Base-by-base conservation (phyloP, 352 stramenopile genomes). In the Saprolegnia parasitica region DNA sequence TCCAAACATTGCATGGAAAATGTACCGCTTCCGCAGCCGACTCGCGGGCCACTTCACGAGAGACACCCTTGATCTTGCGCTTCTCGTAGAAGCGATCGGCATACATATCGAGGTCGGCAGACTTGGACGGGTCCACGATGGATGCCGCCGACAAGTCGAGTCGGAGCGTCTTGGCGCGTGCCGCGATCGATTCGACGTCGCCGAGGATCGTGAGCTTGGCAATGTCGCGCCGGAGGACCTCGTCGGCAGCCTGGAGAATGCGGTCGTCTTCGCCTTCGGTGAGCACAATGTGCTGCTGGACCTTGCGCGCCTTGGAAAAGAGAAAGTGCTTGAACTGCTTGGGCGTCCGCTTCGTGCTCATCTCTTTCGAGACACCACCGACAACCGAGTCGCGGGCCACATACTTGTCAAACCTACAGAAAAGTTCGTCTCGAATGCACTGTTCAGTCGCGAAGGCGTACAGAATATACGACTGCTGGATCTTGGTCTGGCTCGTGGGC, bases 301-400 rank as follows among this genome's bases (percentile, higher is more conserved):
- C 80, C 0, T 73, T 68, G 11, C 83, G 83, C 0, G 86, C 82
- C 72, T 93, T 91, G 77, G 77, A 81, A 63, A 91, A 89, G n/a
- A 93, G 66, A 68, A 87, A 90, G 74, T 95, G 84, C 71, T 93
- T 80, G 72, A 94, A 94, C 57, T 93, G 83, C 78, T 92, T 93
- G 11, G 86, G 86, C 20, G 84, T 87, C 1, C 83, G 81, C 66
- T 89, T 78, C 18, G 83, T 71, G 9, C 86, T 79, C 58, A 85
- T 78, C 10, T 81, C 81, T 42, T 89, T 73, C 50, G 86, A 77
- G 6, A 92, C 74, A 67, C 88, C 77, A 15, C 84, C 83, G 47
- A 92, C 79, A 20, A 92, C 74, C 66, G 74, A 73, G 47, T 89
- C 77, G 66, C 87, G 89, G 29, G 80, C 81, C 0, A 92, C 78